Evolutionary conservation across 2,329 filamentous ascomycete genomes (phyloP).

Genomic region (Fusarium hostae): DNA sequence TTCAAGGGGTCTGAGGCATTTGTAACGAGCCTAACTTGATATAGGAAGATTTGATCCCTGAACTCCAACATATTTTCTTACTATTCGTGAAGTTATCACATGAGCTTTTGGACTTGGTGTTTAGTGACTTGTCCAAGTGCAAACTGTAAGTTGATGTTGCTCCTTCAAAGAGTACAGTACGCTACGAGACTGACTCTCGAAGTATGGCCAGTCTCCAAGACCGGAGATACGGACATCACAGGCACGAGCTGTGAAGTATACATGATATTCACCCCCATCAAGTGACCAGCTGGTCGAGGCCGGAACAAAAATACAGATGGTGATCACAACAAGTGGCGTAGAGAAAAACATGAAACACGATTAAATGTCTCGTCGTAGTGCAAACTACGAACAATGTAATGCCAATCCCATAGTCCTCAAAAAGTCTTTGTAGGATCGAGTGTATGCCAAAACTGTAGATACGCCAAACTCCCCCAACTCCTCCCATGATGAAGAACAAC

Average conservation of each 20-base stretch:
- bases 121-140: neutral
- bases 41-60: too few species aligned
- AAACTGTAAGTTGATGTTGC: neutral
- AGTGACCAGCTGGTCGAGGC: neutral
- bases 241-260: neutral
- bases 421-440: constrained; percentile 16
- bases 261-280: neutral
- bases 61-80: neutral
- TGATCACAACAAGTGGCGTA: neutral
- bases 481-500: constrained; percentile 31
- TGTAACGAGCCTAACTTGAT: neutral
- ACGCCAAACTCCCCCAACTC: constrained; percentile 38
- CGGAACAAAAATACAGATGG: neutral
- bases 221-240: neutral
- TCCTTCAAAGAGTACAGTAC: neutral
- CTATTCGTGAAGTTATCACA: neutral
- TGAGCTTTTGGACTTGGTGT: neutral
- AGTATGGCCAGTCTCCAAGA: neutral
- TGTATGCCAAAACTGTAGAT: constrained; percentile 34
- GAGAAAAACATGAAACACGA: neutral
- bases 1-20: neutral
- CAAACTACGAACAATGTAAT: neutral
- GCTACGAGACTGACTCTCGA: neutral
- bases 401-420: neutral
- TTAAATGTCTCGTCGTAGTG: neutral